Evolutionary conservation across 805 yeast species (phyloP).

Genomic region (Clavispora santaluciae): DNA sequence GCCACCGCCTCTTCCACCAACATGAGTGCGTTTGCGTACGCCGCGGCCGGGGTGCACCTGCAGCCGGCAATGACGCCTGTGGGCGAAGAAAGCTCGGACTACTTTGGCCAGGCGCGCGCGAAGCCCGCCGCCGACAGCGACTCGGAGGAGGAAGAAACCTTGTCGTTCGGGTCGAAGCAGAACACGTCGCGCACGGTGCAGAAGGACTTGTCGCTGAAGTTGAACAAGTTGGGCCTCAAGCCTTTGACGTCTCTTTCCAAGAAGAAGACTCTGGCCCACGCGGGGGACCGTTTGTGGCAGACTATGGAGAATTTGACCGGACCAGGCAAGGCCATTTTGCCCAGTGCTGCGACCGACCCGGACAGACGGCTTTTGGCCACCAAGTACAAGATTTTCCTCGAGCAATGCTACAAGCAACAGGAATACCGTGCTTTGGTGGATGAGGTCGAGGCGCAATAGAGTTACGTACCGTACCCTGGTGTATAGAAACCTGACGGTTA

Average conservation of each 20-base stretch:
- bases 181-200: constrained; percentile 37
- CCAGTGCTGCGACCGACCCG: constrained; percentile 51
- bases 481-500: too few species aligned
- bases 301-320: constrained; percentile 84
- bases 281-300: constrained; percentile 74
- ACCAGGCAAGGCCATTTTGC: constrained; percentile 73
- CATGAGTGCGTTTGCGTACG: constrained; percentile 45
- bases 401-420: constrained; percentile 79
- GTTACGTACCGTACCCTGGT: neutral
- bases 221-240: constrained; percentile 29
- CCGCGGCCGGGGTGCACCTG: constrained; percentile 26
- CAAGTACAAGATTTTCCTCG: constrained; percentile 82
- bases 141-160: constrained; percentile 43
- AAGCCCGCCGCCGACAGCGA: constrained; percentile 19
- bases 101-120: constrained; percentile 29
- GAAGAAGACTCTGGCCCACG: constrained; percentile 16
- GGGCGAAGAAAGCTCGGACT: constrained; percentile 32
- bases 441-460: constrained; percentile 27
- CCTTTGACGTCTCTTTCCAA: constrained; percentile 30
- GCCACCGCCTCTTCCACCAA: constrained; percentile 70
- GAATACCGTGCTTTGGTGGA: constrained; percentile 71
- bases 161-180: constrained; percentile 58
- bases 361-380: constrained; percentile 69
- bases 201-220: constrained; percentile 45
- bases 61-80: constrained; percentile 36